These are phyloP conservation scores for Huiozyma naganishii DNA, from an alignment of 805 yeast species.

Conservation along the genomic window DNA sequence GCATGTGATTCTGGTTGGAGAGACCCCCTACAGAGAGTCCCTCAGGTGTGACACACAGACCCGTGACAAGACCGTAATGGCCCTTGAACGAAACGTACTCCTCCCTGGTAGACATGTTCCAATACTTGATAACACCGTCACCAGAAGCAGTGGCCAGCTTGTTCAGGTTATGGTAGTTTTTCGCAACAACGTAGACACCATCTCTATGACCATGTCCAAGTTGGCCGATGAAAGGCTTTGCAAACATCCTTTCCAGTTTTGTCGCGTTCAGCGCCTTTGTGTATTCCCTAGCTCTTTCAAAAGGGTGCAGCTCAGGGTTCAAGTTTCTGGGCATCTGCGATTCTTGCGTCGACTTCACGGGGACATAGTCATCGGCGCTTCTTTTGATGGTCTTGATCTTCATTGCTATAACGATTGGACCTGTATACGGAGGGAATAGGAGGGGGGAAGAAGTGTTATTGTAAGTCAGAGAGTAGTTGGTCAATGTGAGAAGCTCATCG, in stretches of 20 bases:
- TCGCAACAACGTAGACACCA: slow-evolving; percentile 83
- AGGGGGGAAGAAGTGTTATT: too few relatives aligned
- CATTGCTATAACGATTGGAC: slow-evolving; percentile 25
- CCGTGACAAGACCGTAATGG: slow-evolving; percentile 83
- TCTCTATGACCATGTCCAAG: slow-evolving; percentile 91
- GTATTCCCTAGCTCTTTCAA: slow-evolving; percentile 93
- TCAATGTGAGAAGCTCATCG: too few relatives aligned
- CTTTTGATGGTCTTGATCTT: slow-evolving; percentile 82
- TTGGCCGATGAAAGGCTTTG: slow-evolving; percentile 94
- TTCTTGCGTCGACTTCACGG: slow-evolving; percentile 83
- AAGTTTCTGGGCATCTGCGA: slow-evolving; percentile 79
- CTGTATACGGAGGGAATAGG: too few relatives aligned
- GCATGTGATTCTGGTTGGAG: slow-evolving; percentile 34
- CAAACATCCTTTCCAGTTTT: slow-evolving; percentile 91
- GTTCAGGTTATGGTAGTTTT: slow-evolving; percentile 57
- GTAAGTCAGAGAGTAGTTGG: too few relatives aligned
- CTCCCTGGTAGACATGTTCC: slow-evolving; percentile 77
- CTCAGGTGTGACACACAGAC: slow-evolving; percentile 62
- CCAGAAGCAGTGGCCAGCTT: slow-evolving; percentile 87
- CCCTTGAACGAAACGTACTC: slow-evolving; percentile 74
- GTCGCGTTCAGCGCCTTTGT: slow-evolving; percentile 92
- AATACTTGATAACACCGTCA: slow-evolving; percentile 88
- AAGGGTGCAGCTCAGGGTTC: slow-evolving; percentile 91
- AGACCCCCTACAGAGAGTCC: slow-evolving; percentile 6
- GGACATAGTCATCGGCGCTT: slow-evolving; percentile 85